Evolutionary conservation across 805 yeast genomes (phyloP).

Genomic region (Isabelozyma gotoi): DNA sequence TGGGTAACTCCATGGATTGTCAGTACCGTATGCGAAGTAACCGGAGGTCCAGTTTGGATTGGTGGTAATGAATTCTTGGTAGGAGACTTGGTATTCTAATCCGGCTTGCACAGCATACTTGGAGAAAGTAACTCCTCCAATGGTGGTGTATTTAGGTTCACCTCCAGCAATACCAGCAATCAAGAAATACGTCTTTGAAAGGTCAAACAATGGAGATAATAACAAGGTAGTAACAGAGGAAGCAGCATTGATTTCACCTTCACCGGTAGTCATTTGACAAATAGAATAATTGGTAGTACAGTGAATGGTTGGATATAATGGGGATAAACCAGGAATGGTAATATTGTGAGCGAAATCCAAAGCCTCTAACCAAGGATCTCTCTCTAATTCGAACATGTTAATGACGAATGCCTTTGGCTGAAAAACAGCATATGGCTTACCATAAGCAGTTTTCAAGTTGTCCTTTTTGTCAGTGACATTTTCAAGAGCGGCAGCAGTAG

Average conservation of each 20-base stretch:
- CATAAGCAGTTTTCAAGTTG: slow-evolving; percentile 21
- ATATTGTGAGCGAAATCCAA: slow-evolving; percentile 52
- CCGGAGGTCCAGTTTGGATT: slow-evolving; percentile 58
- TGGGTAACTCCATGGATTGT: slow-evolving; percentile 51
- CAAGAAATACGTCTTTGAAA: slow-evolving; percentile 58
- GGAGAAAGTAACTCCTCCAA: slow-evolving; percentile 62
- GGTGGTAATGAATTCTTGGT: slow-evolving; percentile 37
- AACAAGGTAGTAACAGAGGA: slow-evolving; percentile 54
- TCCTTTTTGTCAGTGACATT: slow-evolving; percentile 8
- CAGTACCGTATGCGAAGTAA: slow-evolving; percentile 55
- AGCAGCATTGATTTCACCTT: slow-evolving; percentile 69
- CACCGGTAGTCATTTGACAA: slow-evolving; percentile 68
- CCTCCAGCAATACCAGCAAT: slow-evolving; percentile 70
- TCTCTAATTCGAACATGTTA: slow-evolving; percentile 55
- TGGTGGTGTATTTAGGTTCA: slow-evolving; percentile 52
- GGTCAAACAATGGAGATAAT: slow-evolving; percentile 54
- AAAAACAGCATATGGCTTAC: slow-evolving; percentile 32
- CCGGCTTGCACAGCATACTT: slow-evolving; percentile 62
- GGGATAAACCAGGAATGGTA: slow-evolving; percentile 66
- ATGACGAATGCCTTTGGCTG: slow-evolving; percentile 57
- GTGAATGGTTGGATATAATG: slow-evolving; percentile 55
- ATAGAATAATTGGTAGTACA: slow-evolving; percentile 53
- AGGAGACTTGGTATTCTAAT: slow-evolving; percentile 57
- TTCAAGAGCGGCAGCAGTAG: slow-evolving; percentile 5
- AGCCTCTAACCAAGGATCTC: slow-evolving; percentile 51